phyloP scores from a whole-genome alignment of 1,284 basidiomycete species.

The Rugosomyces carneus region DNA sequence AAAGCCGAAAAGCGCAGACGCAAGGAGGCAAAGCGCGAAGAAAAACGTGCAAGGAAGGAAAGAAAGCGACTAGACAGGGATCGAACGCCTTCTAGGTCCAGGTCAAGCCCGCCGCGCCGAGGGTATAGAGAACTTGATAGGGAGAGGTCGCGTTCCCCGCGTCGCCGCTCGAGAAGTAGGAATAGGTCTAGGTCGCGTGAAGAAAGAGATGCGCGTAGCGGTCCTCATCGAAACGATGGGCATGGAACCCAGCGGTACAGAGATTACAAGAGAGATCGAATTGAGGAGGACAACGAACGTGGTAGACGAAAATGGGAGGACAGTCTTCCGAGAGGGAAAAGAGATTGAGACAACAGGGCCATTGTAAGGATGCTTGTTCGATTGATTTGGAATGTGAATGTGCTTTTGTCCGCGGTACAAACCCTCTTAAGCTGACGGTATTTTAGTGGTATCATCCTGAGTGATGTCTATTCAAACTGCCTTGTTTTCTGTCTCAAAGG shows the following conservation, averaged over 20 bases:
- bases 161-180: conserved; percentile 17
- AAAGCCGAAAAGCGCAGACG: conserved; percentile 52
- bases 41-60: conserved; percentile 51
- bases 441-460: too few species aligned
- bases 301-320: conserved; percentile 48
- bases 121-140: conserved; percentile 13
- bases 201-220: conserved; percentile 8
- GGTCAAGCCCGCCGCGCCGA: conserved; percentile 5
- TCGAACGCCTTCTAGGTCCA: conserved; percentile 24
- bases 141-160: conserved; percentile 42
- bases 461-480: too few species aligned
- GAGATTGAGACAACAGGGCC: neutral
- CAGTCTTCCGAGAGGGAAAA: neutral
- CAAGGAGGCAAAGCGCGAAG: conserved; percentile 57
- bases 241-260: conserved; percentile 22
- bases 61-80: conserved; percentile 25
- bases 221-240: conserved; percentile 22
- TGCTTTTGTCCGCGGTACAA: too few species aligned
- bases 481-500: too few species aligned
- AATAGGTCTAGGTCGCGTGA: conserved; percentile 10
- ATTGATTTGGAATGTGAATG: too few species aligned
- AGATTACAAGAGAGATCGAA: conserved; percentile 4
- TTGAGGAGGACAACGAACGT: conserved; percentile 41
- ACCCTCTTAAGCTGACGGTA: too few species aligned
- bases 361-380: neutral